These are phyloP conservation scores for Juglanconis sp. DNA, from an alignment of 2,329 filamentous ascomycete genomes.

Conservation along the genomic window DNA sequence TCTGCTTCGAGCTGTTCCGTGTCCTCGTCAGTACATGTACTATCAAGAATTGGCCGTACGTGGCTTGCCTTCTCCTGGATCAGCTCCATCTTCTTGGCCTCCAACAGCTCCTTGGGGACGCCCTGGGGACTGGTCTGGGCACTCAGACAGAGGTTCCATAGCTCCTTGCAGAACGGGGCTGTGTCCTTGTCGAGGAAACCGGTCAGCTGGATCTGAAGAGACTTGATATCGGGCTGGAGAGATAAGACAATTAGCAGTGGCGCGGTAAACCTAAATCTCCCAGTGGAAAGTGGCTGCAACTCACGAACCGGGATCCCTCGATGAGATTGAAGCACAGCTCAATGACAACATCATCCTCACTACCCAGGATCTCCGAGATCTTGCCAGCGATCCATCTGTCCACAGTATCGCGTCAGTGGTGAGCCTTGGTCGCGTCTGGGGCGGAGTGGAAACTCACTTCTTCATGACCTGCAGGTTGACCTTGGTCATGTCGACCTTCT, in stretches of 20 bases:
- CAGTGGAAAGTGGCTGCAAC: slow-evolving; percentile 31
- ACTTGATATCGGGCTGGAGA: slow-evolving; percentile 86
- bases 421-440: neutral
- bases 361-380: slow-evolving; percentile 83
- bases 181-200: slow-evolving; percentile 95
- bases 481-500: slow-evolving; percentile 96
- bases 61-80: slow-evolving; percentile 82
- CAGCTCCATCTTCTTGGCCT: slow-evolving; percentile 93
- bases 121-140: slow-evolving; percentile 85
- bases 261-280: neutral
- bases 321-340: slow-evolving; percentile 72
- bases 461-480: slow-evolving; percentile 98
- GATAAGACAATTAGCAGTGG: slow-evolving; percentile 22
- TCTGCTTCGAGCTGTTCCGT: slow-evolving; percentile 70
- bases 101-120: slow-evolving; percentile 88
- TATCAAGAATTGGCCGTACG: neutral
- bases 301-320: slow-evolving; percentile 73
- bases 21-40: slow-evolving; percentile 7
- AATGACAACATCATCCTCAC: slow-evolving; percentile 92
- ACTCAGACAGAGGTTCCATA: slow-evolving; percentile 89
- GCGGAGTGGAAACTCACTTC: slow-evolving; percentile 60
- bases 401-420: slow-evolving; percentile 11
- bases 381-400: slow-evolving; percentile 87
- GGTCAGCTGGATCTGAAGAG: slow-evolving; percentile 88
- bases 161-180: slow-evolving; percentile 81